Conservation (phyloP, 2,329 filamentous ascomycete species). For the Trichoderma simmonsii region DNA sequence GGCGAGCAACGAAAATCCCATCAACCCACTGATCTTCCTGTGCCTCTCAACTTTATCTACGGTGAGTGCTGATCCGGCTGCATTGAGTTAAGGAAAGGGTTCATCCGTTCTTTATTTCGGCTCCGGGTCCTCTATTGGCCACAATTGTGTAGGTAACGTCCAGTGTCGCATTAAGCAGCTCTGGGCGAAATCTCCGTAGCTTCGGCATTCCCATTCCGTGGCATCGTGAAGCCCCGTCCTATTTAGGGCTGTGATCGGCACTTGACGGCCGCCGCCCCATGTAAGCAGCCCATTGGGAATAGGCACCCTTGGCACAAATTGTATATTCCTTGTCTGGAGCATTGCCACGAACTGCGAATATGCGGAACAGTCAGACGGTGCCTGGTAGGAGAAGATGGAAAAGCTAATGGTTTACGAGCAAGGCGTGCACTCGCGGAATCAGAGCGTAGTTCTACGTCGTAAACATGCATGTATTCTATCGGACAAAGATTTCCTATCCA, state of each 20-base stretch:
- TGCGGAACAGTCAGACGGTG: background rate
- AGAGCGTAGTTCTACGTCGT: background rate
- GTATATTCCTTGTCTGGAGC: background rate
- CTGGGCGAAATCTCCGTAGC: conserved; percentile 2
- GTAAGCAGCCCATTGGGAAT: background rate
- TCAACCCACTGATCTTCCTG: background rate
- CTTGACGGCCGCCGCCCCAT: background rate
- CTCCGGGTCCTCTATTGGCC: background rate
- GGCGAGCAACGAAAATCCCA: background rate
- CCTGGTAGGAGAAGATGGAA: background rate
- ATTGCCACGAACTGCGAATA: background rate
- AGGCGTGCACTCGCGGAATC: background rate
- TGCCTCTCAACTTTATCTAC: background rate
- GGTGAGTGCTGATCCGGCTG: background rate
- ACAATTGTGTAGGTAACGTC: background rate
- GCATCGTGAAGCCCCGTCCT: background rate
- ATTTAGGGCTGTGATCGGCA: background rate
- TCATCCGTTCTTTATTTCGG: background rate
- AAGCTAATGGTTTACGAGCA: background rate
- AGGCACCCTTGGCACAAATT: background rate
- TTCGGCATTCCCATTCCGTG: background rate
- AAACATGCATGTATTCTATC: background rate
- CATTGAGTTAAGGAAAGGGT: background rate
- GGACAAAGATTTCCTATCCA: background rate
- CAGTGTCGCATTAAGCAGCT: background rate